Conservation (phyloP, 1,284 basidiomycete species). For the Mycena citricolor region DNA sequence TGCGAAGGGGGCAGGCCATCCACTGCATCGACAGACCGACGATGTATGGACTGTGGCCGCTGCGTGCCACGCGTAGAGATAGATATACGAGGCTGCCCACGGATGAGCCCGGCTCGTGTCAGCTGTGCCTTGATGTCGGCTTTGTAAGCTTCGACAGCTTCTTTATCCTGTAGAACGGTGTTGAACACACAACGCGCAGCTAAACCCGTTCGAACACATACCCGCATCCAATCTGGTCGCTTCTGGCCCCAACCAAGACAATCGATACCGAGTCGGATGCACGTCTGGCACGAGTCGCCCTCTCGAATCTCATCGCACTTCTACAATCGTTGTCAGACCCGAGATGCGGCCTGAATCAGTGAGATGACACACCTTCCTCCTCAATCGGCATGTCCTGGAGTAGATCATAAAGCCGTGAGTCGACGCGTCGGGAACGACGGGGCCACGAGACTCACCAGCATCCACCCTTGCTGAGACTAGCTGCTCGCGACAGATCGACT, state of each 20-base stretch:
- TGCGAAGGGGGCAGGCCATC: slow-evolving; percentile 10
- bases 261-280: slow-evolving; percentile 70
- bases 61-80: slow-evolving; percentile 64
- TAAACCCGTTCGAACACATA: slow-evolving; percentile 29
- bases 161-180: slow-evolving; percentile 60
- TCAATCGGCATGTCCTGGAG: slow-evolving; percentile 73
- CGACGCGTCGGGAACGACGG: background rate
- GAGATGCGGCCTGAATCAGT: background rate
- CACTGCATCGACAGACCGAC: slow-evolving; percentile 18
- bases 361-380: slow-evolving; percentile 62
- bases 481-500: slow-evolving; percentile 51
- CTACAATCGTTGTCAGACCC: slow-evolving; percentile 46
- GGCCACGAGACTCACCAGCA: slow-evolving; percentile 59
- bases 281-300: slow-evolving; percentile 75
- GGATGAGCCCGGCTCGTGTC: slow-evolving; percentile 71
- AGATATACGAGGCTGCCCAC: slow-evolving; percentile 69
- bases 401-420: slow-evolving; percentile 5
- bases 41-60: slow-evolving; percentile 35
- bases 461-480: slow-evolving; percentile 63
- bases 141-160: slow-evolving; percentile 77
- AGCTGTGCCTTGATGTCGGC: slow-evolving; percentile 80
- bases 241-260: slow-evolving; percentile 80
- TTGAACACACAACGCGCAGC: slow-evolving; percentile 5
- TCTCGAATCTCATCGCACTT: slow-evolving; percentile 84
- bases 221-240: slow-evolving; percentile 82